Evolutionary conservation across 306 rosid genomes (phyloP), one percentile per base, ranked within the genome.

Genomic region (Cucumis melo): DNA sequence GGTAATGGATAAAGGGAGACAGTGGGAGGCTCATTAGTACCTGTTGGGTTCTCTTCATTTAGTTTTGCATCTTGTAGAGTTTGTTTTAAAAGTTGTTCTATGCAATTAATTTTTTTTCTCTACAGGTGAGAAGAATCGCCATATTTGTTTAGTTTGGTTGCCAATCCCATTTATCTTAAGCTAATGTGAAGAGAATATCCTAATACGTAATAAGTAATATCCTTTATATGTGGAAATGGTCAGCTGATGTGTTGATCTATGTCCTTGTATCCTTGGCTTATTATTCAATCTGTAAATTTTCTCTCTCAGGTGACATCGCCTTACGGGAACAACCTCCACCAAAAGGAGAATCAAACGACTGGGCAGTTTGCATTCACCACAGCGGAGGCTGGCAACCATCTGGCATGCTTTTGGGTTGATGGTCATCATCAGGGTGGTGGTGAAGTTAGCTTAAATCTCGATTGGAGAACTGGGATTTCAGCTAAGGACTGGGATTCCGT

Each of bases 401-500:
- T 89, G 76, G 96, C 99, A 27, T 92, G 99, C 82, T 90, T 94
- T 80, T 90, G 90, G 91, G 71, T 84, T 36, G 93, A 92, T 83
- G 76, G 87, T n/a, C 85, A 76, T 16, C 67, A 76, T 60, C 80
- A 72, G 27, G 88, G 67, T 76, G 82, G 78, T 66, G 83, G 57
- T 38, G 80, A 78, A 34, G 75, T 14, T 38, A 78, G 76, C 55
- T 34, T 94, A 59, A 88, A 88, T 82, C 85, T 94, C 77, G 99
- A 89, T 54, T 92, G 99, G 99, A 94, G 81, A 89, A 92, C 90
- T 21, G 99, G 99, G 64, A 83, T 94, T 84, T 92, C 96, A 34
- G 96, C 99, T 27, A 92, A 90, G 88, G 99, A 94, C 82, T 94
- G 99, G 99, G 99, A 92, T 38, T 84, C 99, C 4, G 98, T 94